These are phyloP conservation scores for Saccharum hybrid DNA, from an alignment of 202 grass and related monocot species.

Conservation along the genomic window DNA sequence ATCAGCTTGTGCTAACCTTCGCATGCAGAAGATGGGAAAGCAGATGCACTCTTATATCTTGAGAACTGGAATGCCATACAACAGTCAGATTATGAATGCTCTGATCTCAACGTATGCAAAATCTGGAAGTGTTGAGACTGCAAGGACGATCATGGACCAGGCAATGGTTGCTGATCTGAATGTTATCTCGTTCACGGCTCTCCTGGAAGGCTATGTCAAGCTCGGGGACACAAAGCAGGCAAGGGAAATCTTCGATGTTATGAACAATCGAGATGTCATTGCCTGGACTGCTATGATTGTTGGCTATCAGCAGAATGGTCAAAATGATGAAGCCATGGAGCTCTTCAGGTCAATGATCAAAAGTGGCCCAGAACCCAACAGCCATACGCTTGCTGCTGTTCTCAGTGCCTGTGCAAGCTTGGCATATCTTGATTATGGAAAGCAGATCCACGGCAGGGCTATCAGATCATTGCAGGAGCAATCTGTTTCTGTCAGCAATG, in stretches of 20 bases:
- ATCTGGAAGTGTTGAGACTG: slow-evolving; percentile 56
- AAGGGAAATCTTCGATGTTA: slow-evolving; percentile 73
- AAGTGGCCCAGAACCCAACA: slow-evolving; percentile 71
- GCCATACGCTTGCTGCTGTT: slow-evolving; percentile 73
- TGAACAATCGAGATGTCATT: slow-evolving; percentile 74
- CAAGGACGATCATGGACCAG: slow-evolving; percentile 61
- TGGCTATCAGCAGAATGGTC: slow-evolving; percentile 76
- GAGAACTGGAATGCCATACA: slow-evolving; percentile 52
- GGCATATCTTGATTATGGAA: slow-evolving; percentile 68
- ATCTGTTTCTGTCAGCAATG: slow-evolving; percentile 70
- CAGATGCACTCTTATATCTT: slow-evolving; percentile 73
- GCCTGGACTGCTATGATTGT: slow-evolving; percentile 97
- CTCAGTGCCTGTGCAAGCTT: slow-evolving; percentile 68
- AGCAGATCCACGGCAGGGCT: slow-evolving; percentile 79
- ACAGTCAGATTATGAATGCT: slow-evolving; percentile 67
- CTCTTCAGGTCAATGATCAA: slow-evolving; percentile 76
- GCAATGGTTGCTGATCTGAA: slow-evolving; percentile 51
- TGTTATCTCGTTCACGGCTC: slow-evolving; percentile 85
- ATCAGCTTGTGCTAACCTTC: slow-evolving; percentile 70
- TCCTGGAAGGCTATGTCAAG: slow-evolving; percentile 86
- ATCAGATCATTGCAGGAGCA: slow-evolving; percentile 59
- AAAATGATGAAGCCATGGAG: slow-evolving; percentile 65
- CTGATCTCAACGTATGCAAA: slow-evolving; percentile 89
- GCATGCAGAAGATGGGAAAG: slow-evolving; percentile 59
- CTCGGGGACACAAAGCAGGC: slow-evolving; percentile 62